Evolutionary conservation across 805 yeast genomes (phyloP).

Genomic region (Myxozyma nipponensis): DNA sequence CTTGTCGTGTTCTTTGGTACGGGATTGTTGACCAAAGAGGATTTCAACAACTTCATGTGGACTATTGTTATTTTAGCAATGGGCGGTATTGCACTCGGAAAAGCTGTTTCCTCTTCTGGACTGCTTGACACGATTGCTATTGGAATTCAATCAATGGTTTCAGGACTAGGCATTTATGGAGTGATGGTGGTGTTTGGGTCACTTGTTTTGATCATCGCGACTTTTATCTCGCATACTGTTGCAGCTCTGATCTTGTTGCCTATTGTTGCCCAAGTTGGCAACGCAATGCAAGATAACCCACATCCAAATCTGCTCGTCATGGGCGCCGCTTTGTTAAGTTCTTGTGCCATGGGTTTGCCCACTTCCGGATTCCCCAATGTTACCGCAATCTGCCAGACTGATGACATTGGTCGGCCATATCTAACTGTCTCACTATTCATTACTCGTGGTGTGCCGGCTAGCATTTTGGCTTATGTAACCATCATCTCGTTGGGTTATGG

Average conservation of each 20-base stretch:
- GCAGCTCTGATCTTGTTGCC: conserved; percentile 94
- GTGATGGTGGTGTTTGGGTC: conserved; percentile 77
- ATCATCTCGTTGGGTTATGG: conserved; percentile 77
- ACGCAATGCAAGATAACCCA: conserved; percentile 48
- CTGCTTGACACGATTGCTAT: conserved; percentile 73
- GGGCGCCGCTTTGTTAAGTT: conserved; percentile 65
- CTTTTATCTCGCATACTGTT: conserved; percentile 94
- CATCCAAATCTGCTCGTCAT: conserved; percentile 80
- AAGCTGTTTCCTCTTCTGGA: conserved; percentile 91
- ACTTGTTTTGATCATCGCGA: conserved; percentile 77
- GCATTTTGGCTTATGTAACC: conserved; percentile 66
- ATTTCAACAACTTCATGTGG: conserved; percentile 95
- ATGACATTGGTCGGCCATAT: conserved; percentile 87
- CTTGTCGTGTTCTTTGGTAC: conserved; percentile 89
- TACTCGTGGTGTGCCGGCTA: conserved; percentile 85
- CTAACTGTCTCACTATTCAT: conserved; percentile 82
- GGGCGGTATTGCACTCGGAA: conserved; percentile 97
- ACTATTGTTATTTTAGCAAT: conserved; percentile 91
- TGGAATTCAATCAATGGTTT: conserved; percentile 61
- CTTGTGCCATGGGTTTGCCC: conserved; percentile 96
- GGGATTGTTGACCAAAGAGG: conserved; percentile 80
- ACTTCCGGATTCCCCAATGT: conserved; percentile 98
- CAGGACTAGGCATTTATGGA: conserved; percentile 63
- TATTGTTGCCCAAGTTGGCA: conserved; percentile 84
- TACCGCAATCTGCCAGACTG: conserved; percentile 91